Evolutionary conservation across 192 early-diverging fungal species (phyloP).

Genomic region (Piromyces sp.): DNA sequence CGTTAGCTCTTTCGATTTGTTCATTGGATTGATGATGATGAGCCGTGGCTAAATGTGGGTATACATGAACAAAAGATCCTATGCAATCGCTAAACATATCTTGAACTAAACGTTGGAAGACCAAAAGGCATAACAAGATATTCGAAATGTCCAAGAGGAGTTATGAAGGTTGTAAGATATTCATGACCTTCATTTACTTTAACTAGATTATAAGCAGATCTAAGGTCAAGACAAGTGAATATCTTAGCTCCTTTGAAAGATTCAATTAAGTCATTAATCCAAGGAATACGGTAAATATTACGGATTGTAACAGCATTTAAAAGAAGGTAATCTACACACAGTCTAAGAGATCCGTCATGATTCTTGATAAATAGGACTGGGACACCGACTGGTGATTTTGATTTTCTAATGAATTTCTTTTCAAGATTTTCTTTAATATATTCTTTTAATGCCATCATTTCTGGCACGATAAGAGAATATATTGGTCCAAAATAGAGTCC

Average conservation of each 20-base stretch:
- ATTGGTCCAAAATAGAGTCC: too few species aligned
- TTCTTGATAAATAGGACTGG: slow-evolving; percentile 20
- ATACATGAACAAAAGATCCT: neutral
- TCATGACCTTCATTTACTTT: too few species aligned
- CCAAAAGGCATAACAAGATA: slow-evolving; percentile 13
- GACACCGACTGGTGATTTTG: slow-evolving; percentile 5
- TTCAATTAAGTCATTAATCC: slow-evolving; percentile 13
- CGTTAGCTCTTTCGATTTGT: too few species aligned
- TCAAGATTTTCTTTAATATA: slow-evolving; percentile 9
- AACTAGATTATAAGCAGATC: too few species aligned
- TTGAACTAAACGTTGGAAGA: slow-evolving; percentile 22
- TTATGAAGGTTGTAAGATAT: too few species aligned
- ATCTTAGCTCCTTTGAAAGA: neutral
- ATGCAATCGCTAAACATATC: slow-evolving; percentile 6
- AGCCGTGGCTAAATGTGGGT: too few species aligned
- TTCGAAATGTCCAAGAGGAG: slow-evolving; percentile 2
- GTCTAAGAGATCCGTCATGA: slow-evolving; percentile 10
- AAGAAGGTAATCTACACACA: slow-evolving; percentile 18
- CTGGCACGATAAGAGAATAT: too few species aligned
- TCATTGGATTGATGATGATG: too few species aligned
- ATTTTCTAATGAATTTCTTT: slow-evolving; percentile 5
- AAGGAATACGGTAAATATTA: slow-evolving; percentile 19
- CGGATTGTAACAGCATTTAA: slow-evolving; percentile 16
- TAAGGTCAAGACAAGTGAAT: slow-evolving; percentile 12
- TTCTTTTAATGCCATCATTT: neutral